Percentiles rank a stretch among this genome's conserved stretches.
Conservation (phyloP, 495 filamentous ascomycete species). For the Penicilliopsis zonata region DNA sequence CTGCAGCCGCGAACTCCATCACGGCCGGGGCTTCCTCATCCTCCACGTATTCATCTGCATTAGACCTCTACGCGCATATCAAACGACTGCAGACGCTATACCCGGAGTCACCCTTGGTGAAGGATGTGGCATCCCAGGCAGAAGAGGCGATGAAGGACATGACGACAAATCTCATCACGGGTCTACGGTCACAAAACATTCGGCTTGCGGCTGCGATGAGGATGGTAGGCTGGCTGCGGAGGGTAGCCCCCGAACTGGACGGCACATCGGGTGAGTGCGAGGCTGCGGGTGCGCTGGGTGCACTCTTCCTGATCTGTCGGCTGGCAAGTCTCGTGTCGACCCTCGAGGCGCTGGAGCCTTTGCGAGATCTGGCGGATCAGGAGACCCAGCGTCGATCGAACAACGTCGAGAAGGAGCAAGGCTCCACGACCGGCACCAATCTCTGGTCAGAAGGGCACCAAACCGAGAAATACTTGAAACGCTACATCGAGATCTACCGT, state of each 20-base stretch:
- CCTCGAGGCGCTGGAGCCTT: constrained; percentile 73
- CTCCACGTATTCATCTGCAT: constrained; percentile 78
- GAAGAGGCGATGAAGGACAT: constrained; percentile 84
- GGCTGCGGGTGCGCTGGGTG: constrained; percentile 64
- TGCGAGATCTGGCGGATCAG: constrained; percentile 82
- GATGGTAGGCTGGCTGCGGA: constrained; percentile 81
- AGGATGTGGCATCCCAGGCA: constrained; percentile 61
- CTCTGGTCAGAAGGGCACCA: constrained; percentile 73
- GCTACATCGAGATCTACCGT: constrained; percentile 95
- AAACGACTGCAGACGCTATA: constrained; percentile 75
- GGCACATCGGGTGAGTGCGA: constrained; percentile 33
- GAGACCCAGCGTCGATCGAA: constrained; percentile 44
- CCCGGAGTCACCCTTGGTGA: constrained; percentile 61
- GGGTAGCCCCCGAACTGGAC: constrained; percentile 69
- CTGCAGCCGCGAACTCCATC: constrained; percentile 37
- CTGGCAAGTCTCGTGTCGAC: constrained; percentile 68
- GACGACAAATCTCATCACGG: constrained; percentile 70
- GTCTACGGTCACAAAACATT: constrained; percentile 62
- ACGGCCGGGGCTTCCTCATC: constrained; percentile 34
- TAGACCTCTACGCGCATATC: constrained; percentile 92
- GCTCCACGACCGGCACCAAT: constrained; percentile 9
- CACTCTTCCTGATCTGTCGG: constrained; percentile 78
- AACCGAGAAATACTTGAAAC: constrained; percentile 86
- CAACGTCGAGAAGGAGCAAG: constrained; percentile 12
- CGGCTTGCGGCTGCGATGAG: constrained; percentile 88